phyloP scores from a whole-genome alignment of 2,329 filamentous ascomycete species.

The Fusarium longipes region DNA sequence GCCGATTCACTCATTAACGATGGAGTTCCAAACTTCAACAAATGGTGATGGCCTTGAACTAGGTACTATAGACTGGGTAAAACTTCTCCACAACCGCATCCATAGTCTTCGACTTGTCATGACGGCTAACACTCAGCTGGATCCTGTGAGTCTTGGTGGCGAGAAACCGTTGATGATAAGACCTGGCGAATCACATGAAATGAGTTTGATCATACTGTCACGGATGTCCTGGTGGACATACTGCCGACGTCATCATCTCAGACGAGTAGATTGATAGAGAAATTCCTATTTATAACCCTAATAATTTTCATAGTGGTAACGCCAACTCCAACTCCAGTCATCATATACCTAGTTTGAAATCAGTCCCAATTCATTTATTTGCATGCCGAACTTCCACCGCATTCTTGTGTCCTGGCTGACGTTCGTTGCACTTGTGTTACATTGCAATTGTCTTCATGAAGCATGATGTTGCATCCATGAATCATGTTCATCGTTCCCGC shows the following conservation, averaged over 20 bases:
- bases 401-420: neutral
- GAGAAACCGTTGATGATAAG: too few relatives aligned
- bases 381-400: neutral
- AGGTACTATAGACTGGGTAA: too few relatives aligned
- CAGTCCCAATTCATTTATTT: neutral
- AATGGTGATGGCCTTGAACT: too few relatives aligned
- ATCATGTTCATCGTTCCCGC: conserved; percentile 2
- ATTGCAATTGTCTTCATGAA: neutral
- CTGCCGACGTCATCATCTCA: neutral
- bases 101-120: too few relatives aligned
- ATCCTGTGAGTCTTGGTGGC: too few relatives aligned
- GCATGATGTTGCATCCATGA: conserved; percentile 4
- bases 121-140: too few relatives aligned
- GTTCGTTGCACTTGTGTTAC: neutral
- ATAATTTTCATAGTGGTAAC: neutral
- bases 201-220: neutral
- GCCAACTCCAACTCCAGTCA: neutral
- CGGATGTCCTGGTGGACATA: neutral
- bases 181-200: too few relatives aligned
- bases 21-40: too few relatives aligned
- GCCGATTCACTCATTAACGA: too few relatives aligned
- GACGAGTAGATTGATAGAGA: neutral
- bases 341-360: neutral
- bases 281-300: neutral
- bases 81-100: too few relatives aligned